phyloP scores from a whole-genome alignment of 2,329 filamentous ascomycete species.

The Aureobasidium vineae region DNA sequence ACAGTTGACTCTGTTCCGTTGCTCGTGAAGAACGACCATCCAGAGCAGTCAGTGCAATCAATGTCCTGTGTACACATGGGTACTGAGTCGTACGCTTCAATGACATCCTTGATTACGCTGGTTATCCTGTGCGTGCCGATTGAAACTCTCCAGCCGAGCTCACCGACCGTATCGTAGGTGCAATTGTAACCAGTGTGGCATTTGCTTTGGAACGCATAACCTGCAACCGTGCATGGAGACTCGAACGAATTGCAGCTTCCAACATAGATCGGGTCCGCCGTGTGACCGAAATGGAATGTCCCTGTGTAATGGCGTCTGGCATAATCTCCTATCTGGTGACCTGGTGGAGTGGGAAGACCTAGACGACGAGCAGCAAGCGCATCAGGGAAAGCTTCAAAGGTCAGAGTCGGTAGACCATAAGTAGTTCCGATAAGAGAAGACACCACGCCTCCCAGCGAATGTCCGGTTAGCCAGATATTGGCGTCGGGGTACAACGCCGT shows the following conservation, averaged over 20 bases:
- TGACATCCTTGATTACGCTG: conserved; percentile 78
- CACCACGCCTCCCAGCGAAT: conserved; percentile 84
- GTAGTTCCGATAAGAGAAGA: conserved; percentile 80
- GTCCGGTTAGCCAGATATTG: conserved; percentile 81
- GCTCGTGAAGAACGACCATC: conserved; percentile 90
- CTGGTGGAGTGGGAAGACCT: conserved; percentile 77
- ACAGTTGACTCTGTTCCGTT: conserved; percentile 73
- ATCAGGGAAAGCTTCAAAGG: conserved; percentile 87
- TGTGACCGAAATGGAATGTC: conserved; percentile 85
- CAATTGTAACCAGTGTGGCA: conserved; percentile 86
- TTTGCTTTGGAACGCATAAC: conserved; percentile 83
- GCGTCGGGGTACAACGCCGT: conserved; percentile 78
- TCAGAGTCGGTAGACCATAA: conserved; percentile 79
- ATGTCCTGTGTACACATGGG: conserved; percentile 70
- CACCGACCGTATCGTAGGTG: conserved; percentile 82
- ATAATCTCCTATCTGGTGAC: conserved; percentile 61
- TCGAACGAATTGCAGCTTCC: conserved; percentile 86
- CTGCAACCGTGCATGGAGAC: conserved; percentile 80
- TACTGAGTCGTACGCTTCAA: conserved; percentile 74
- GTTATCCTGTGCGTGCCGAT: conserved; percentile 86
- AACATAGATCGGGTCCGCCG: conserved; percentile 87
- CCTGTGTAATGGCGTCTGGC: conserved; percentile 71
- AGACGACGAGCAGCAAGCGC: conserved; percentile 77
- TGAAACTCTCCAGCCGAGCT: conserved; percentile 85
- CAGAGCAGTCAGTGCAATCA: conserved; percentile 77